Evolutionary conservation across 73 alveolate genomes (phyloP), one percentile per base, ranked within the genome.

Genomic region (Urostyla sp.): DNA sequence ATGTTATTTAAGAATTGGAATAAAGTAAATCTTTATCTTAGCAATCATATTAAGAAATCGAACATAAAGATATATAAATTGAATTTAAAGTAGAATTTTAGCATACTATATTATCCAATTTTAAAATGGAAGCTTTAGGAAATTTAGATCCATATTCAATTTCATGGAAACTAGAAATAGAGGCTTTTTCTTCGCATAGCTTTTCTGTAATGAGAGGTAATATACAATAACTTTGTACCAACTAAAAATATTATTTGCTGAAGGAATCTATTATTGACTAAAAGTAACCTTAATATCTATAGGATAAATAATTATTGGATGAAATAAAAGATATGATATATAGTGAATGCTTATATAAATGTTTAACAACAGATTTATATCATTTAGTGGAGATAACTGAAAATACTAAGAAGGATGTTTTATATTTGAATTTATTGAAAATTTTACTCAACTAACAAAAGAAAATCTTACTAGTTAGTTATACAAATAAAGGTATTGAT

Each of bases 401-500:
- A n/a, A n/a, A n/a, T n/a, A n/a, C n/a, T n/a, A n/a, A n/a, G n/a
- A n/a, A n/a, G n/a, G n/a, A n/a, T n/a, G n/a, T n/a, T n/a, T n/a
- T n/a, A n/a, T n/a, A n/a, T n/a, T n/a, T n/a, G n/a, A n/a, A n/a
- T n/a, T 48, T 86, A 7, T 43, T 86, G 13, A 44, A 66, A 35
- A 67, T 77, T 18, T 61, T 77, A 0, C 54, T 59, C 6, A 32
- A n/a, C 0, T 26, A 30, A 46, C 52, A 77, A 34, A 45, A 76
- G 76, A 86, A 54, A 35, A 75, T 67, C 15, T 75, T 86, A 11
- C 75, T 86, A 0, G 67, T 55, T 4, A 58, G 67, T 34, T 45
- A 37, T 26, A 59, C 78, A 0, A 86, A 86, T 44, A 34, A 61
- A 16, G 36, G 55, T 4, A 61, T 86, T 35, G 94, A 86, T 54